These are phyloP conservation scores for Orychophragmus violaceus DNA, from an alignment of 345 rosid genomes.

Conservation along the genomic window DNA sequence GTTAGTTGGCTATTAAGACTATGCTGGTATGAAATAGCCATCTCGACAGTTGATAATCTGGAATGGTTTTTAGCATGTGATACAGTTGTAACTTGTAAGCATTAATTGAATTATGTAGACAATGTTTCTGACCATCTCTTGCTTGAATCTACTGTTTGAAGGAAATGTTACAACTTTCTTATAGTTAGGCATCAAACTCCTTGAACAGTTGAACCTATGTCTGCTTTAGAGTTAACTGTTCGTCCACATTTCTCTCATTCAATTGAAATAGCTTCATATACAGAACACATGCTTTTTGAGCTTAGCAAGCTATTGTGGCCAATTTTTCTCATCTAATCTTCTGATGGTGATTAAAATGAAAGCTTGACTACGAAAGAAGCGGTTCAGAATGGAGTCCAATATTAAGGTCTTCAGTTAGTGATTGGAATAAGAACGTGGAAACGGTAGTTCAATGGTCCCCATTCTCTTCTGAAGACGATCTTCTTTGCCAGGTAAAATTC, in stretches of 20 bases:
- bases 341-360: constrained; percentile 27
- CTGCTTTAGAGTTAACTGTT: neutral
- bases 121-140: neutral
- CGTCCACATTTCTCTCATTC: neutral
- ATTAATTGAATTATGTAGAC: neutral
- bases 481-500: constrained; percentile 64
- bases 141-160: neutral
- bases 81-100: neutral
- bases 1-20: neutral
- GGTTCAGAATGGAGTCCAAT: constrained; percentile 55
- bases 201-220: neutral
- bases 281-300: neutral
- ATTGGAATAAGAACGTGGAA: constrained; percentile 68
- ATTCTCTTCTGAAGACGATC: constrained; percentile 59
- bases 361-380: constrained; percentile 73
- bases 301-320: neutral
- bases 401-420: constrained; percentile 41
- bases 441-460: constrained; percentile 82
- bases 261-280: neutral
- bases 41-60: neutral
- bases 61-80: neutral
- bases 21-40: neutral
- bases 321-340: constrained; percentile 12
- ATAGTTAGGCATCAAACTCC: neutral
- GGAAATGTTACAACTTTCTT: no score